Conservation (phyloP, 2,329 filamentous ascomycete genomes). For the Fusarium sp. region DNA sequence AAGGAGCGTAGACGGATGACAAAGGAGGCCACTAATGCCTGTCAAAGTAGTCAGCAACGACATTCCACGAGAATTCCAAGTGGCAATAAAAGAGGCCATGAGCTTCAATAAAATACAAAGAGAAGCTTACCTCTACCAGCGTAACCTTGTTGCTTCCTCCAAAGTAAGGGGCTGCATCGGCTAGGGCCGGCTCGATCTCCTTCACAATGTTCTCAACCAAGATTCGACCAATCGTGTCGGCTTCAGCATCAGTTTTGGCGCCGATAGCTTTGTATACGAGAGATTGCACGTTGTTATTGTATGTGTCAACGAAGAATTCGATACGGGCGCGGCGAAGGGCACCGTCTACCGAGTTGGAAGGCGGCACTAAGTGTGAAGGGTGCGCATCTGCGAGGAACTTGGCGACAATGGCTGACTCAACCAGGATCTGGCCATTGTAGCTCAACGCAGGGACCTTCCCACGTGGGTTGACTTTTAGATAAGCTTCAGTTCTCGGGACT, state of each 20-base stretch:
- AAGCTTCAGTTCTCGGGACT: constrained; percentile 52
- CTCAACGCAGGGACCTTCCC: not conserved
- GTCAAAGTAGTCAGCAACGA: not conserved
- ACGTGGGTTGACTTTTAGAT: constrained; percentile 16
- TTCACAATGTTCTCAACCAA: constrained; percentile 1
- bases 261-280: not conserved
- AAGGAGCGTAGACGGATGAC: not conserved
- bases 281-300: not conserved
- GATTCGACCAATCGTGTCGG: not conserved
- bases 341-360: constrained; percentile 4
- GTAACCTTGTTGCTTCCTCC: constrained; percentile 4
- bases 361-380: constrained; percentile 1
- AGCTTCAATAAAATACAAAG: not conserved
- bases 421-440: constrained; percentile 3
- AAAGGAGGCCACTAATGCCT: not conserved
- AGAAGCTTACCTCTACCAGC: not conserved
- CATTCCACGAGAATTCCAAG: no score
- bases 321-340: constrained; percentile 9
- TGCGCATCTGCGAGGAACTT: constrained; percentile 12
- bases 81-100: no score
- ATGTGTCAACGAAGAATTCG: constrained; percentile 18
- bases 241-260: not conserved
- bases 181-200: not conserved
- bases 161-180: not conserved
- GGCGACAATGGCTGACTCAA: constrained; percentile 40